phyloP scores from a whole-genome alignment of 2,329 filamentous ascomycete genomes.

The Trichophyton verrucosum region DNA sequence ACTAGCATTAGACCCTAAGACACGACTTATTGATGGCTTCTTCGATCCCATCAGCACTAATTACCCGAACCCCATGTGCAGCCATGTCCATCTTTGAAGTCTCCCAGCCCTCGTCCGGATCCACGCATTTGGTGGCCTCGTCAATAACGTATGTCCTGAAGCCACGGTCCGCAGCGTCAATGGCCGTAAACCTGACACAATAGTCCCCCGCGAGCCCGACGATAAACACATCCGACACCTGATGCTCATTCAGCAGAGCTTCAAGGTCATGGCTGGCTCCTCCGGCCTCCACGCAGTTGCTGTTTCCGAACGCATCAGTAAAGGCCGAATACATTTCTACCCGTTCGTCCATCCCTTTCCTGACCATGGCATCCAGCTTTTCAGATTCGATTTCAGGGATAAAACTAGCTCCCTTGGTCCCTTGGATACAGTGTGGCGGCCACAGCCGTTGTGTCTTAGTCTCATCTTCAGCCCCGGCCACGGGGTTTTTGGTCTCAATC shows the following conservation, averaged over 20 bases:
- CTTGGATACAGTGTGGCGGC: conserved; percentile 80
- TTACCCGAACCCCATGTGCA: conserved; percentile 48
- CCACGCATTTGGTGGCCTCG: conserved; percentile 65
- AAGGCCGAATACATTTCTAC: conserved; percentile 96
- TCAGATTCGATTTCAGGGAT: conserved; percentile 54
- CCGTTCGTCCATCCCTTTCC: conserved; percentile 61
- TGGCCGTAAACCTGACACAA: conserved; percentile 71
- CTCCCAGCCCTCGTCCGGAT: conserved; percentile 46
- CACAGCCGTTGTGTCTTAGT: conserved; percentile 61
- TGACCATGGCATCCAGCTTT: conserved; percentile 53
- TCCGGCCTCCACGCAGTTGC: conserved; percentile 22
- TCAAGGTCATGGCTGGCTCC: conserved; percentile 48
- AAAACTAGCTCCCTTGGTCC: conserved; percentile 58
- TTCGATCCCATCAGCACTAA: conserved; percentile 38
- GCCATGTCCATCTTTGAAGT: conserved; percentile 43
- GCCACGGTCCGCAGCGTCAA: conserved; percentile 63
- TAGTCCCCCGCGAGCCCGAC: conserved; percentile 81
- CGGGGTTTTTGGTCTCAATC: conserved; percentile 42
- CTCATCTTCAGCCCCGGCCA: conserved; percentile 43
- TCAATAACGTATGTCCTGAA: conserved; percentile 65
- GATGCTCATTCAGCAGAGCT: conserved; percentile 41
- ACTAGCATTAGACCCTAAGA: background rate
- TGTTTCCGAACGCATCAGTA: conserved; percentile 58
- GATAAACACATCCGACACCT: conserved; percentile 67
- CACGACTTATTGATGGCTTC: background rate